A percentile compares a stretch with the other conserved stretches of the same genome.
phyloP scores from a whole-genome alignment of 192 early-diverging fungal species.

The Chytriomyces confervae region DNA sequence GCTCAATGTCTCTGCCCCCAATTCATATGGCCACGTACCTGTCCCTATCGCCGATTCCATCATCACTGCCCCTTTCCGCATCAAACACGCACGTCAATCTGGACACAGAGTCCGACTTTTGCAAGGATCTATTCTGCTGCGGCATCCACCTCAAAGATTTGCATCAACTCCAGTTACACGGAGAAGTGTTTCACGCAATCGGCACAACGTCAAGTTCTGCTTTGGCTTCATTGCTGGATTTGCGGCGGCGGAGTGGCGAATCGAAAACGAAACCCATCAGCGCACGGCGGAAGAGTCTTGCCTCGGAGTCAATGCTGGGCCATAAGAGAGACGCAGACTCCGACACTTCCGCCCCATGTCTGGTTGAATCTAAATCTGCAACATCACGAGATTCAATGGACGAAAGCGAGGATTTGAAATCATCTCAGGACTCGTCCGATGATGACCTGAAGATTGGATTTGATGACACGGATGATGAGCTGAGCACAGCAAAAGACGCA shows the following conservation, averaged over 20 bases:
- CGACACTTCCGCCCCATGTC: neutral
- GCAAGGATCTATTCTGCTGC: slow-evolving; percentile 91
- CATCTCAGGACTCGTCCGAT: neutral
- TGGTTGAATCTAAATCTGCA: neutral
- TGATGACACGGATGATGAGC: slow-evolving; percentile 10
- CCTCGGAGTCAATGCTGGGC: neutral
- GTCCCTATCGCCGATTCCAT: too few species aligned
- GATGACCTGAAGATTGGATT: neutral
- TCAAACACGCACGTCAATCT: neutral
- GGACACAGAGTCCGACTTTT: slow-evolving; percentile 75
- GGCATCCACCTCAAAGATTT: slow-evolving; percentile 82
- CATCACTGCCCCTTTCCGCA: neutral
- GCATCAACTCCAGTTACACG: slow-evolving; percentile 89
- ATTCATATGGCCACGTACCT: too few species aligned
- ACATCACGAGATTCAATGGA: neutral
- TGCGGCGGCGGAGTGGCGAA: neutral
- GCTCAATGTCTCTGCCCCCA: too few species aligned
- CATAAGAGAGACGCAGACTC: neutral
- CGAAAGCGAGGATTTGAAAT: neutral
- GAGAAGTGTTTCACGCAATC: slow-evolving; percentile 79
- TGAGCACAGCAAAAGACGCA: neutral
- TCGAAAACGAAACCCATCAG: neutral
- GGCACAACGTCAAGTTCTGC: slow-evolving; percentile 8
- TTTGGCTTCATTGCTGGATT: slow-evolving; percentile 19
- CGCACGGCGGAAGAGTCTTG: neutral